Base-by-base conservation (phyloP, 495 filamentous ascomycete genomes). In the Terfezia claveryi region DNA sequence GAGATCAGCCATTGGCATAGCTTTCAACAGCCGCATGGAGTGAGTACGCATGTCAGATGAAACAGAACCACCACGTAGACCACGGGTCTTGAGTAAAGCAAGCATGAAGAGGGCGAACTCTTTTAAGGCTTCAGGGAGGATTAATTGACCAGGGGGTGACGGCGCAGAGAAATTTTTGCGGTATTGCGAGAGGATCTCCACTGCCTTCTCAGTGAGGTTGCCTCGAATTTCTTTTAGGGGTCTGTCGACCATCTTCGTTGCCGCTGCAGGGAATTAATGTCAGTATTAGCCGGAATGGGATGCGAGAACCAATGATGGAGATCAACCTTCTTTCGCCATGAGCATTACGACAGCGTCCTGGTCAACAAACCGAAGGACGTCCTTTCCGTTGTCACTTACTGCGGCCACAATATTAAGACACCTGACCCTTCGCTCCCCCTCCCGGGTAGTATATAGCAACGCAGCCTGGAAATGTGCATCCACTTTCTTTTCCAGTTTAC, bases 381-480 rank as follows among this genome's bases (percentile, higher is more conserved):
- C 91, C 62, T 80, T 74, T 3, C 80, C 76, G 17, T 80, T 78
- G 53, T 96, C 87, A 56, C 80, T 88, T 50, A 96, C 87, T 37
- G 83, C 85, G 2, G 91, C 91, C 52, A 96, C 87, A 32, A 88
- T 75, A 66, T 99, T 99, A 63, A 77, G 81, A 69, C 91, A 99
- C 53, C 91, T 76, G 27, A 99, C 91, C 41, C 91, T 77, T 36
- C 91, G 79, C 66, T 99, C 81, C 7, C 91, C 91, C 54, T 76
- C 79, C 9, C 85, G 83, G 10, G 91, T 93, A 1, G 91, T 99
- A 66, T 96, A 96, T 14, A 99, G 76, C 32, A 96, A 70, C 0
- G 91, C 91, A 23, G 85, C 82, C 69, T 99, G 91, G 75, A 99
- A 99, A 70, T 99, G 92, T 4, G 89, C 89, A 65, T 99, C 91